Evolutionary conservation across 2,329 filamentous ascomycete species (phyloP).

Genomic region (Graphilbum sp.): DNA sequence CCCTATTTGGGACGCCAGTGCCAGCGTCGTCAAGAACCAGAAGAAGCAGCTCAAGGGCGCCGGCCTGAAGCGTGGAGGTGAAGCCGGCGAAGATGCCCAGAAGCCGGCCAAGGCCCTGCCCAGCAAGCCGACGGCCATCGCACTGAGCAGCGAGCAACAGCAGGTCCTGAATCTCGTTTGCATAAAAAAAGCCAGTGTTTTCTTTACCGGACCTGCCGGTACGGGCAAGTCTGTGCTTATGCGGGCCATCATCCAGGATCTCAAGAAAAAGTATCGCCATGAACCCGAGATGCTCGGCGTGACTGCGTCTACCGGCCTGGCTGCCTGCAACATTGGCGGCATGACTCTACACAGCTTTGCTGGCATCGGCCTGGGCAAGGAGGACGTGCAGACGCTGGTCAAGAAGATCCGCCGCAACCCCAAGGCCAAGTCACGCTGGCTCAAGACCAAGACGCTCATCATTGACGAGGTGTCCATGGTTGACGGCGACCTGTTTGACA

Average conservation of each 20-base stretch:
- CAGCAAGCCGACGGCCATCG: constrained; percentile 36
- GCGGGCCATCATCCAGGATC: constrained; percentile 68
- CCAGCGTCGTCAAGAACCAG: constrained; percentile 60
- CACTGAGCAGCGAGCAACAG: constrained; percentile 73
- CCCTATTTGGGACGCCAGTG: constrained; percentile 54
- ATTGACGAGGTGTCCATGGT: constrained; percentile 98
- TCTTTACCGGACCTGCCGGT: constrained; percentile 93
- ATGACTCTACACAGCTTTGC: constrained; percentile 93
- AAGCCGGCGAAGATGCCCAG: constrained; percentile 19
- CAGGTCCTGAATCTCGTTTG: constrained; percentile 72
- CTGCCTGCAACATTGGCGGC: constrained; percentile 91
- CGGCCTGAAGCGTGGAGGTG: constrained; percentile 27
- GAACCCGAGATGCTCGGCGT: constrained; percentile 80
- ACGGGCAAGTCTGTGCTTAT: constrained; percentile 96
- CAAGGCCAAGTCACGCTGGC: constrained; percentile 80
- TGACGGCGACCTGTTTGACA: constrained; percentile 92
- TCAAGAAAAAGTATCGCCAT: constrained; percentile 58
- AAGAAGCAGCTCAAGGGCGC: constrained; percentile 57
- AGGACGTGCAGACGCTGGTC: constrained; percentile 60
- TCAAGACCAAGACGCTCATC: constrained; percentile 71
- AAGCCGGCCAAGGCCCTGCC: not conserved
- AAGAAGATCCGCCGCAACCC: constrained; percentile 82
- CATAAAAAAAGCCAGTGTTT: constrained; percentile 70
- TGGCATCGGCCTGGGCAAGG: constrained; percentile 89
- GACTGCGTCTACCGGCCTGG: constrained; percentile 87